A percentile compares a stretch with the other conserved stretches of the same genome.
These are phyloP conservation scores for Trichophyton mentagrophytes DNA, from an alignment of 2,329 filamentous ascomycete genomes.

Conservation along the genomic window DNA sequence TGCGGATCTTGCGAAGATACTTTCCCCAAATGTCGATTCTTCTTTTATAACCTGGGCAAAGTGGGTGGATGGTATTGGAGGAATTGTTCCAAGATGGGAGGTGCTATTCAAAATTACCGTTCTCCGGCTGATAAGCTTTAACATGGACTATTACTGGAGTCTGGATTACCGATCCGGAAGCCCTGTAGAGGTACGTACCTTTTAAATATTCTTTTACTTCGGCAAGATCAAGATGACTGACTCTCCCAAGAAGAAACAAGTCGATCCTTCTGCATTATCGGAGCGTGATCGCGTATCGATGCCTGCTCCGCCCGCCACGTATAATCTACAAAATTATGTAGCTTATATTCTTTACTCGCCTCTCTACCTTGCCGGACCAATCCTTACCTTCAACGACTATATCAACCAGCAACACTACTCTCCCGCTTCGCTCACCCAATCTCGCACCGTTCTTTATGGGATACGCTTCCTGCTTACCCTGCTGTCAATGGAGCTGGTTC, in stretches of 20 bases:
- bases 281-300: constrained; percentile 75
- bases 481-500: constrained; percentile 76
- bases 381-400: constrained; percentile 97
- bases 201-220: constrained; percentile 3
- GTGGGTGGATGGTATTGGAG: constrained; percentile 66
- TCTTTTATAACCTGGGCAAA: constrained; percentile 48
- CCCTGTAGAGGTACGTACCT: constrained; percentile 61
- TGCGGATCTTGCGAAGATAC: constrained; percentile 45
- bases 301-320: constrained; percentile 59
- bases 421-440: constrained; percentile 54
- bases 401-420: constrained; percentile 70
- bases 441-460: constrained; percentile 66
- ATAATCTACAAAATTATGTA: constrained; percentile 69
- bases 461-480: constrained; percentile 69
- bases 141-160: constrained; percentile 94
- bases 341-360: constrained; percentile 86
- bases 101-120: constrained; percentile 97
- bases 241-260: constrained; percentile 86
- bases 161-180: constrained; percentile 51
- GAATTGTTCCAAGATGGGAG: constrained; percentile 83
- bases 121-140: constrained; percentile 86
- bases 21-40: constrained; percentile 37
- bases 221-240: constrained; percentile 16
- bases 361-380: constrained; percentile 82
- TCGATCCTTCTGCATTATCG: constrained; percentile 74